Percentiles rank a stretch among this genome's conserved stretches.
Conservation (phyloP, 768 basidiomycete species). For the Russula dissimulans region DNA sequence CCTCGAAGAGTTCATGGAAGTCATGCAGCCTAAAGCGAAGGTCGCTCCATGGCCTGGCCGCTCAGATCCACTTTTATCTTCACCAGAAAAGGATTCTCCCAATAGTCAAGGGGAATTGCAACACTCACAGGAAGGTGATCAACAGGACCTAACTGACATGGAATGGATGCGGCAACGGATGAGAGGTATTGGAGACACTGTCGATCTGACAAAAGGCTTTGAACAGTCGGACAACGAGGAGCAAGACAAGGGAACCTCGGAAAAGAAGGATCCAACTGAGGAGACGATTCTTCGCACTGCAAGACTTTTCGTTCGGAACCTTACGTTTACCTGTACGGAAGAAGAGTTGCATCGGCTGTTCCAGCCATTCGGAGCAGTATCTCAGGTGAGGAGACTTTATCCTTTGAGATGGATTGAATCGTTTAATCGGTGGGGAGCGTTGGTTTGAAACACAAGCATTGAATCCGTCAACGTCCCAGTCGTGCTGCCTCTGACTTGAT, state of each 20-base stretch:
- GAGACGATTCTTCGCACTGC: constrained; percentile 60
- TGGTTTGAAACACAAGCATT: constrained; percentile 49
- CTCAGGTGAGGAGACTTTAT: constrained; percentile 50
- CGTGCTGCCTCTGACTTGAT: constrained; percentile 30
- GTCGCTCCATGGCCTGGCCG: constrained; percentile 47
- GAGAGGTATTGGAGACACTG: constrained; percentile 34
- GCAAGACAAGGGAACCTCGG: constrained; percentile 15
- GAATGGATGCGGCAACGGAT: constrained; percentile 70
- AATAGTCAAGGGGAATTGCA: background rate
- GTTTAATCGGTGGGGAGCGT: constrained; percentile 22
- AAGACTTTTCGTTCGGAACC: constrained; percentile 87
- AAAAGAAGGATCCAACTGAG: constrained; percentile 21
- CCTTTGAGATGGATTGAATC: constrained; percentile 1
- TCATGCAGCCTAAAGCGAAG: constrained; percentile 58
- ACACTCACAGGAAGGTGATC: constrained; percentile 21
- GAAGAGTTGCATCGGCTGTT: constrained; percentile 61
- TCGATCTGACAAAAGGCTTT: constrained; percentile 38
- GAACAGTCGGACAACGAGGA: constrained; percentile 56
- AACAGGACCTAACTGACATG: constrained; percentile 47
- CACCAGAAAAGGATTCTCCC: constrained; percentile 17
- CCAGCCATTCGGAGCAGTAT: constrained; percentile 56
- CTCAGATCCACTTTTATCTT: constrained; percentile 18
- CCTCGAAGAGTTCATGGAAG: constrained; percentile 59
- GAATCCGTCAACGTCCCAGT: background rate
- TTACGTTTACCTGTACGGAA: constrained; percentile 78